A percentile compares a stretch with the other conserved stretches of the same genome.
These are phyloP conservation scores for Cladophialophora immunda DNA, from an alignment of 2,329 filamentous ascomycete species.

Conservation along the genomic window DNA sequence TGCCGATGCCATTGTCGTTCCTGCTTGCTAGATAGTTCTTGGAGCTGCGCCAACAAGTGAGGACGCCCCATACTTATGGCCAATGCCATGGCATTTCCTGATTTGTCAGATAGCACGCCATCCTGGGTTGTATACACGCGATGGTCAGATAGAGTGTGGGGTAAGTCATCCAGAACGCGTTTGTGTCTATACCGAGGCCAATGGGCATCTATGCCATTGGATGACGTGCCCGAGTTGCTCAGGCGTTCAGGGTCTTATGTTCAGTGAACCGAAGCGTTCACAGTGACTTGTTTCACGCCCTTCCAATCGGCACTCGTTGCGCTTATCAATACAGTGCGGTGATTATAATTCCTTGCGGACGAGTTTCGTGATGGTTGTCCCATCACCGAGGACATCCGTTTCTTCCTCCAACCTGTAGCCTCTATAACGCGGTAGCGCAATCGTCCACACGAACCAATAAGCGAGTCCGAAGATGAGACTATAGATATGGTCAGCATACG, in stretches of 20 bases:
- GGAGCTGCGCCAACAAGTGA: slow-evolving; percentile 4
- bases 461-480: slow-evolving; percentile 66
- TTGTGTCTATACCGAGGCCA: slow-evolving; percentile 24
- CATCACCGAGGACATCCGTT: slow-evolving; percentile 68
- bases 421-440: slow-evolving; percentile 66
- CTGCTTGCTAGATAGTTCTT: slow-evolving; percentile 12
- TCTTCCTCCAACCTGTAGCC: slow-evolving; percentile 71
- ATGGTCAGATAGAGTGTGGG: slow-evolving; percentile 36
- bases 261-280: slow-evolving; percentile 15
- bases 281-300: slow-evolving; percentile 5
- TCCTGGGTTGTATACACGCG: slow-evolving; percentile 26
- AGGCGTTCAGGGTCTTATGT: slow-evolving; percentile 11
- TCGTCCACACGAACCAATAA: slow-evolving; percentile 76
- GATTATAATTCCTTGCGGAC: slow-evolving; percentile 44
- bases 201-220: slow-evolving; percentile 22
- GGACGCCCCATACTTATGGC: slow-evolving; percentile 33
- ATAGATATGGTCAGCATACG: slow-evolving; percentile 33
- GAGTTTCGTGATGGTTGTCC: slow-evolving; percentile 71
- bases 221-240: slow-evolving; percentile 30
- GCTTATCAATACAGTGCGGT: slow-evolving; percentile 37
- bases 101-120: slow-evolving; percentile 43
- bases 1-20: slow-evolving; percentile 39
- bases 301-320: slow-evolving; percentile 20
- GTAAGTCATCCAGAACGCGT: slow-evolving; percentile 24
- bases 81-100: slow-evolving; percentile 24